Percentiles rank a stretch among this genome's conserved stretches.
Conservation (phyloP, 345 rosid species). For the Raphanus raphanistrum region DNA sequence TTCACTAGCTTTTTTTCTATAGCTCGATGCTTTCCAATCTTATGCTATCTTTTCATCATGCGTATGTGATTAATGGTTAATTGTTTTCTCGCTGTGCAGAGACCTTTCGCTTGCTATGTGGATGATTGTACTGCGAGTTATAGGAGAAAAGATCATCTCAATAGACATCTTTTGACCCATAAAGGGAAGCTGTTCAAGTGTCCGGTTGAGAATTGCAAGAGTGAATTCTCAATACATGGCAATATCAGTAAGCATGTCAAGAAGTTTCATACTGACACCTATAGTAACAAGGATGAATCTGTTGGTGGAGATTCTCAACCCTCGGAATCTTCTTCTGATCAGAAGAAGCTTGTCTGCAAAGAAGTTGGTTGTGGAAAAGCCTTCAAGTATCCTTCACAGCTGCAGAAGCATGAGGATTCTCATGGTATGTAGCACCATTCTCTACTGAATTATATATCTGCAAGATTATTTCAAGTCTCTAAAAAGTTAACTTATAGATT, state of each 20-base stretch:
- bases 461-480: not conserved
- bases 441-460: not conserved
- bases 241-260: conserved; percentile 67
- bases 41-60: not conserved
- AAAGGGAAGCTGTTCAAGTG: conserved; percentile 77
- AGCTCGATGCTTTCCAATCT: not conserved
- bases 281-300: not conserved
- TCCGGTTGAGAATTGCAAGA: conserved; percentile 54
- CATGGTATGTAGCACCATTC: conserved; percentile 55
- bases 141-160: conserved; percentile 87
- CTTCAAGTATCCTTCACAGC: conserved; percentile 60
- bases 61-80: not conserved
- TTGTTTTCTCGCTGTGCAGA: conserved; percentile 37
- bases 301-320: conserved; percentile 16
- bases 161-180: conserved; percentile 72
- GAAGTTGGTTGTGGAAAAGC: conserved; percentile 82
- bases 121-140: conserved; percentile 73
- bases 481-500: not conserved
- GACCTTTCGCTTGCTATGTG: conserved; percentile 64
- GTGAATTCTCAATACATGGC: conserved; percentile 49
- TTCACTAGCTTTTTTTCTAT: conserved; percentile 6
- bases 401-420: conserved; percentile 68
- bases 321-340: conserved; percentile 13
- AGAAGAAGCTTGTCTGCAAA: conserved; percentile 52
- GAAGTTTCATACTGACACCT: conserved; percentile 40